Conservation (phyloP, 2,329 filamentous ascomycete species). For the Botrytis cinerea region DNA sequence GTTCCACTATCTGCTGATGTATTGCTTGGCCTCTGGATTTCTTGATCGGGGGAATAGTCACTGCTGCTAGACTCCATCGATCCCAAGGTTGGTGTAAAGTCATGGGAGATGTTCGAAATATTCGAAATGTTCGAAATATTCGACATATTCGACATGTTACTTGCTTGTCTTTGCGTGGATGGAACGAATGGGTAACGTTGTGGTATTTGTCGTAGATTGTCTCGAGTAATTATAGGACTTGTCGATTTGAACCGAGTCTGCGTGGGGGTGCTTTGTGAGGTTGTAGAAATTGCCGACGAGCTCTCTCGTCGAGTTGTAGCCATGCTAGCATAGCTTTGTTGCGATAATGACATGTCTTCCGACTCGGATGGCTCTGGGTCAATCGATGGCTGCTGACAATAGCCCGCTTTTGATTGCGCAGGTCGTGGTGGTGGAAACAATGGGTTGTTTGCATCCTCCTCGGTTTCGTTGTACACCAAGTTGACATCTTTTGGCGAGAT, state of each 20-base stretch:
- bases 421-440: conserved; percentile 65
- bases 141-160: conserved; percentile 31
- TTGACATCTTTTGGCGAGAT: conserved; percentile 94
- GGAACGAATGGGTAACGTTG: conserved; percentile 41
- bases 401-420: conserved; percentile 46
- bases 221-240: conserved; percentile 44
- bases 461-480: conserved; percentile 77
- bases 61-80: conserved; percentile 46
- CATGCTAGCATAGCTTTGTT: conserved; percentile 48
- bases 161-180: conserved; percentile 34
- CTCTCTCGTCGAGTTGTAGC: conserved; percentile 45
- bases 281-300: conserved; percentile 40
- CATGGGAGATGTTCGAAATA: conserved; percentile 32
- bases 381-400: conserved; percentile 33
- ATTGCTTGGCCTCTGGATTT: conserved; percentile 54
- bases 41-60: conserved; percentile 43
- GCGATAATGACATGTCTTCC: conserved; percentile 42
- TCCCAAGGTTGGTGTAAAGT: conserved; percentile 41
- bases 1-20: conserved; percentile 78
- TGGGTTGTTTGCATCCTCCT: conserved; percentile 64
- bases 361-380: conserved; percentile 37
- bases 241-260: conserved; percentile 49
- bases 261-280: conserved; percentile 38
- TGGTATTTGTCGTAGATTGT: conserved; percentile 34
- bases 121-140: conserved; percentile 33